A percentile compares a stretch with the other conserved stretches of the same genome.
Evolutionary conservation across 148 eudicot species (phyloP).

Genomic region (Fagopyrum homotropicum): DNA sequence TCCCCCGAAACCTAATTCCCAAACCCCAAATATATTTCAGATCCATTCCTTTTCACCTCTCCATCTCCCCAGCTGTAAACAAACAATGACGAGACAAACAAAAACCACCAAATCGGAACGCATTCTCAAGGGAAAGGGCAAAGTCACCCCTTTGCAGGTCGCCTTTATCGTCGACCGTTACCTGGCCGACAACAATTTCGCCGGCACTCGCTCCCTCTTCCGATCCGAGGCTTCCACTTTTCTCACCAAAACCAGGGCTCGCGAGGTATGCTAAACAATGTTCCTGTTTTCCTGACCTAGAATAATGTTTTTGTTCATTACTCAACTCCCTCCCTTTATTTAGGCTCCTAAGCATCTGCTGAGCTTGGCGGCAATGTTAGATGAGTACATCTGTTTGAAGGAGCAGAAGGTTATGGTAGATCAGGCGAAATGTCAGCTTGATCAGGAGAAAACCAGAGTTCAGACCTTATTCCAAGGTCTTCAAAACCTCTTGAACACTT

Average conservation of each 20-base stretch:
- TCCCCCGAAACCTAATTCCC: neutral
- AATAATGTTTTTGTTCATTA: neutral
- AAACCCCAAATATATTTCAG: neutral
- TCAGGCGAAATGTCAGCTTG: constrained; percentile 47
- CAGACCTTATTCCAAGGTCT: constrained; percentile 36
- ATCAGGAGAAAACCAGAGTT: constrained; percentile 31
- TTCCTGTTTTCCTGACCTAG: neutral
- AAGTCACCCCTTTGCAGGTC: constrained; percentile 60
- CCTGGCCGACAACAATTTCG: constrained; percentile 46
- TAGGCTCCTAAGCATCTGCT: constrained; percentile 48
- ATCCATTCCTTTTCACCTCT: neutral
- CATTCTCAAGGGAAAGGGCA: constrained; percentile 22
- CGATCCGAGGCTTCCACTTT: constrained; percentile 57
- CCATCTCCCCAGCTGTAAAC: neutral
- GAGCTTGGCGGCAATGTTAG: constrained; percentile 57
- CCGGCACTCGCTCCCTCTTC: constrained; percentile 42
- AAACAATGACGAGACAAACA: neutral
- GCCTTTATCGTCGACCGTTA: constrained; percentile 79
- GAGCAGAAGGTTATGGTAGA: constrained; percentile 58
- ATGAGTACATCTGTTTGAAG: constrained; percentile 67
- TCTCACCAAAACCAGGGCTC: constrained; percentile 40
- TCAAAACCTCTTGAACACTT: constrained; percentile 67
- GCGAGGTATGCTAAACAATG: constrained; percentile 27
- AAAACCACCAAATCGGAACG: neutral
- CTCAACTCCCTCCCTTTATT: neutral